These are phyloP conservation scores for Penicillium canariense DNA, from an alignment of 495 filamentous ascomycete species.

Conservation along the genomic window DNA sequence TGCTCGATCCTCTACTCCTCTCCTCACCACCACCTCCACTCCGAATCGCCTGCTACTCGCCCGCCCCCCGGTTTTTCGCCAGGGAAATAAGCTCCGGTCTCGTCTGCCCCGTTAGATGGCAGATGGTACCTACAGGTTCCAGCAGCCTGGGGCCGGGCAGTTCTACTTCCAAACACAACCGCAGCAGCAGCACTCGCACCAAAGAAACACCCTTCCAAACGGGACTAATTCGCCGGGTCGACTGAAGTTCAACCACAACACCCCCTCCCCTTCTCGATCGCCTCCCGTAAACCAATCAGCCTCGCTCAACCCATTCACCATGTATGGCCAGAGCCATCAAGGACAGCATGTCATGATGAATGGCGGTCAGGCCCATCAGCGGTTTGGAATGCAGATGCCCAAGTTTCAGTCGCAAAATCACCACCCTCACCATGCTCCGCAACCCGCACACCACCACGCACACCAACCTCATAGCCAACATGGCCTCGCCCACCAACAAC, in stretches of 20 bases:
- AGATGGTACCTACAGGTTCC: constrained; percentile 78
- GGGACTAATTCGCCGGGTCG: constrained; percentile 52
- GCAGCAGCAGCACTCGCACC: constrained; percentile 49
- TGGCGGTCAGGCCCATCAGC: constrained; percentile 57
- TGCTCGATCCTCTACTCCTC: constrained; percentile 41
- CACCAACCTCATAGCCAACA: constrained; percentile 73
- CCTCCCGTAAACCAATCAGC: constrained; percentile 63
- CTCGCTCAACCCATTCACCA: constrained; percentile 63
- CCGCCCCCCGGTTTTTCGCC: constrained; percentile 24
- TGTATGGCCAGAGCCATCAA: constrained; percentile 82
- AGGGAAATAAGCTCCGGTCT: constrained; percentile 38
- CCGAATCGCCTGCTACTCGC: constrained; percentile 21
- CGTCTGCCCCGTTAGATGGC: constrained; percentile 67
- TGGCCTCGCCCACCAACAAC: constrained; percentile 71
- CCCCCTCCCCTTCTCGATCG: constrained; percentile 69
- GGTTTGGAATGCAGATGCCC: constrained; percentile 63
- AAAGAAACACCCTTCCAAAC: constrained; percentile 53
- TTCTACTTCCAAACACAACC: constrained; percentile 58
- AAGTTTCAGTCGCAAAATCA: constrained; percentile 70
- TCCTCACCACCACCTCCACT: constrained; percentile 30
- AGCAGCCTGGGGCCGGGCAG: constrained; percentile 66
- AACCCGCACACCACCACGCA: constrained; percentile 63
- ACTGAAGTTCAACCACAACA: constrained; percentile 57
- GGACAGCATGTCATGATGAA: constrained; percentile 80
- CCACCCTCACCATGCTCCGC: constrained; percentile 71